Conservation (phyloP, 345 rosid species). For the Arabis alpina region DNA sequence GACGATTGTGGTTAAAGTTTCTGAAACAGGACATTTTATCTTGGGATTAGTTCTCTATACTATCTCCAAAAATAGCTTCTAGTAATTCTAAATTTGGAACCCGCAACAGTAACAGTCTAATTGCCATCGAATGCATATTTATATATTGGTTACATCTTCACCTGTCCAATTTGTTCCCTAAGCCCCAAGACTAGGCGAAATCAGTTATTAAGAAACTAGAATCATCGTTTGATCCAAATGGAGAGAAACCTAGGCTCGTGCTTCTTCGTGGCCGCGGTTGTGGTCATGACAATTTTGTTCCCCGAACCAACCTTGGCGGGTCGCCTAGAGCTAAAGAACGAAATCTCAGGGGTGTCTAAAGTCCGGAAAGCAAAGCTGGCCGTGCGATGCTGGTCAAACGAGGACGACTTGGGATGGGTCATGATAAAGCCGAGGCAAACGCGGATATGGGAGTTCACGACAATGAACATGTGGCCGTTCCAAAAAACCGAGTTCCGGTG, state of each 20-base stretch:
- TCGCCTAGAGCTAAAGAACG: constrained; percentile 42
- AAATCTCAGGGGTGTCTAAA: constrained; percentile 10
- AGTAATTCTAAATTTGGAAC: constrained; percentile 31
- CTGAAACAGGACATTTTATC: constrained; percentile 17
- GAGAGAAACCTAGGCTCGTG: background rate
- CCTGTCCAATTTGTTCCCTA: constrained; percentile 6
- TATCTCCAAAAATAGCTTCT: constrained; percentile 6
- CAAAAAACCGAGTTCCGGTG: constrained; percentile 37
- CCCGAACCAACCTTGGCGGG: constrained; percentile 19
- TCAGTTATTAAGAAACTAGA: background rate
- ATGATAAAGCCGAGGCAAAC: constrained; percentile 23
- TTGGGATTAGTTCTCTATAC: constrained; percentile 19
- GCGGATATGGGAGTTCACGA: constrained; percentile 33
- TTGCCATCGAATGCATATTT: constrained; percentile 11
- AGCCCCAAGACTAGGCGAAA: constrained; percentile 17
- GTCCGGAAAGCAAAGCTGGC: constrained; percentile 36
- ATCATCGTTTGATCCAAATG: constrained; percentile 5
- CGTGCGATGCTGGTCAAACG: constrained; percentile 40
- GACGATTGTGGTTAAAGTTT: constrained; percentile 24
- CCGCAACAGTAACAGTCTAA: constrained; percentile 17
- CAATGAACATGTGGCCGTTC: constrained; percentile 45
- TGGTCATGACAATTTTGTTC: background rate
- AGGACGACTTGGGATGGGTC: constrained; percentile 39
- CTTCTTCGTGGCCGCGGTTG: constrained; percentile 12
- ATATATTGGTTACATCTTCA: constrained; percentile 15